Evolutionary conservation across 1,139 yeast genomes (phyloP), one percentile per base, ranked within the genome.

Genomic region (Pichia sp.): DNA sequence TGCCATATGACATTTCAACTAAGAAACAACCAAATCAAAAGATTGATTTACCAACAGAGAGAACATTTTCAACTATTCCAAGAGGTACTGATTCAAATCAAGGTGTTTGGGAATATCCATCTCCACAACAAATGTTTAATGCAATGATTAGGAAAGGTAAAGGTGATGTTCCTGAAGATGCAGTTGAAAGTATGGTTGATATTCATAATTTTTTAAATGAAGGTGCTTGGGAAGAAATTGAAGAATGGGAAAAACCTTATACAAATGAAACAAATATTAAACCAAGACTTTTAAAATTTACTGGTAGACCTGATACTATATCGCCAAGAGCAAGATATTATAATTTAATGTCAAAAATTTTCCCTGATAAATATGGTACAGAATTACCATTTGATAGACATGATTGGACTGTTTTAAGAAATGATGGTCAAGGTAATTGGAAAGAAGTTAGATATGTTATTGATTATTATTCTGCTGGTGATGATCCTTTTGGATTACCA

Each of bases 91-190:
- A 65, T n/a, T 70, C 68, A 4, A 74, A 69, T 26, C 77, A 76
- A 50, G 90, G 95, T 0, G 78, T 82, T 39, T 92, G 99, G 99
- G 98, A 92, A 64, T 92, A 94, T 62, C 99, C 99, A 2, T 87
- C 96, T 2, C 98, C 99, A 1, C 98, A 92, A 64, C 98, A 92
- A 63, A 94, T 92, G 98, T 80, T 89, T 53, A 90, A 90, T 61
- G 99, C 99, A 26, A 92, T 92, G 97, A 69, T 89, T 37, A 78
- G 92, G 53, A 92, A 92, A 66, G 96, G 97, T 12, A 89, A 89
- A 59, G 83, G 84, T 39, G 87, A 80, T 26, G 76, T 92, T 35
- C 94, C 94, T 2, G 97, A 89, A 62, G 96, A 87, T 52, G 97
- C 97, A 0, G 97, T 92, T 6, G 97, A 87, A 55, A 77, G 89